These are phyloP conservation scores for Collybia mongolica DNA, from an alignment of 768 basidiomycete genomes.

Conservation along the genomic window DNA sequence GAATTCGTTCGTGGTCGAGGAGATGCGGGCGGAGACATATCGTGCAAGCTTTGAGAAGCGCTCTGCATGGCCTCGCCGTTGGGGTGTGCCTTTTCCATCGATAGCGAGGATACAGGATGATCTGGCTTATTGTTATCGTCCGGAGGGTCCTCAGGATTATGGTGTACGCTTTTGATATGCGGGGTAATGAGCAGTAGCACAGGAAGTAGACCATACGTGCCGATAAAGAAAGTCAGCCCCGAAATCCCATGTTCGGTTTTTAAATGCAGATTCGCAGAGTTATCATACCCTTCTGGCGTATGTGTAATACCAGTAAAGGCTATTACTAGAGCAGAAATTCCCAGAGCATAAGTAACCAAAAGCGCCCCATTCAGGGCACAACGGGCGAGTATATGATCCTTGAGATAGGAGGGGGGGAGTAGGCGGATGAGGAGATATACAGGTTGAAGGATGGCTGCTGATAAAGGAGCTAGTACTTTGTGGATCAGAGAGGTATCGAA, in stretches of 20 bases:
- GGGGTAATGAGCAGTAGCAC: constrained; percentile 30
- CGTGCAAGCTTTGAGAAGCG: constrained; percentile 34
- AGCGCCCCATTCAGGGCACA: constrained; percentile 26
- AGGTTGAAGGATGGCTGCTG: constrained; percentile 36
- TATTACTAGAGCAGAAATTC: constrained; percentile 59
- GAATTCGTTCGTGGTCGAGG: constrained; percentile 47
- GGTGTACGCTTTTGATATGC: constrained; percentile 5
- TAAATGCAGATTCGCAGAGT: constrained; percentile 30
- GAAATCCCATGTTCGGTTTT: constrained; percentile 64
- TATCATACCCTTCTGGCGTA: constrained; percentile 16
- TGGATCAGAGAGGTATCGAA: constrained; percentile 41
- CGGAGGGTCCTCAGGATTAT: constrained; percentile 6
- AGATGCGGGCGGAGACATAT: constrained; percentile 40
- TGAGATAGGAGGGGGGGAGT: constrained; percentile 16
- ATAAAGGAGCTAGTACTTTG: constrained; percentile 45
- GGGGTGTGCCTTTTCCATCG: constrained; percentile 29
- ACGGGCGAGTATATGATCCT: neutral
- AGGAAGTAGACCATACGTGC: constrained; percentile 56
- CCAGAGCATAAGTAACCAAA: constrained; percentile 49
- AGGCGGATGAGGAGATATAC: constrained; percentile 34
- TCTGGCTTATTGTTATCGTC: constrained; percentile 12
- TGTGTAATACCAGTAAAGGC: constrained; percentile 59
- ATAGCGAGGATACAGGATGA: constrained; percentile 20
- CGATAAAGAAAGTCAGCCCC: constrained; percentile 62
- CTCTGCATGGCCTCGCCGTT: constrained; percentile 26